Percentiles rank a stretch among this genome's conserved stretches.
phyloP scores from a whole-genome alignment of 2,329 filamentous ascomycete species.

The Ceratocystis papillata region DNA sequence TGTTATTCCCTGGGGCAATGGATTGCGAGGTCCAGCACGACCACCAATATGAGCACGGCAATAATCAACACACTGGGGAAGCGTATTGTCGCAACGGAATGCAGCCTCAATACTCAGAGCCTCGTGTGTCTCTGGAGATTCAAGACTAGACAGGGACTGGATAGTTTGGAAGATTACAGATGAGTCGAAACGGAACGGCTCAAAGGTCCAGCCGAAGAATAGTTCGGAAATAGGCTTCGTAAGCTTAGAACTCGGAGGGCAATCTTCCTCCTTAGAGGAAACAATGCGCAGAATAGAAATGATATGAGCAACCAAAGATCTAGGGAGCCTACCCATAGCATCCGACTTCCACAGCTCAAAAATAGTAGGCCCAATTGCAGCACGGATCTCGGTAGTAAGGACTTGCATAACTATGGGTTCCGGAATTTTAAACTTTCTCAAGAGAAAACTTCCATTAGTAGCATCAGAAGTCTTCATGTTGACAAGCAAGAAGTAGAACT shows the following conservation, averaged over 20 bases:
- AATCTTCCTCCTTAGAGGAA: constrained; percentile 13
- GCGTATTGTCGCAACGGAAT: constrained; percentile 65
- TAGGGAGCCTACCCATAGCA: constrained; percentile 67
- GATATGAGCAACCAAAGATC: constrained; percentile 15
- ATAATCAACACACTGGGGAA: constrained; percentile 57
- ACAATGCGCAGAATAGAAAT: constrained; percentile 19
- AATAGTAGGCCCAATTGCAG: constrained; percentile 65
- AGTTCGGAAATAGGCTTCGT: background rate
- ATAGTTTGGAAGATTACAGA: constrained; percentile 35
- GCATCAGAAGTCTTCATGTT: constrained; percentile 18
- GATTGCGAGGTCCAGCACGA: constrained; percentile 50
- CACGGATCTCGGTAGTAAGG: constrained; percentile 75
- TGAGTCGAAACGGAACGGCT: constrained; percentile 24
- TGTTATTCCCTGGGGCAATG: constrained; percentile 43
- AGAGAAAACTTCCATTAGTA: constrained; percentile 16
- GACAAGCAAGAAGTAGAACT: constrained; percentile 48
- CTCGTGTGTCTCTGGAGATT: constrained; percentile 28
- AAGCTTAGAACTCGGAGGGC: background rate
- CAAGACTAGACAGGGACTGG: constrained; percentile 33
- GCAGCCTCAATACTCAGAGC: constrained; percentile 66
- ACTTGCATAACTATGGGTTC: constrained; percentile 47
- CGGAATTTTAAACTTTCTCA: background rate
- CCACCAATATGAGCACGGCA: constrained; percentile 53
- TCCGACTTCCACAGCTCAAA: constrained; percentile 74
- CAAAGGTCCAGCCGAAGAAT: constrained; percentile 9